Base-by-base conservation (phyloP, 1,284 basidiomycete genomes). In the Moniliophthora roreri region DNA sequence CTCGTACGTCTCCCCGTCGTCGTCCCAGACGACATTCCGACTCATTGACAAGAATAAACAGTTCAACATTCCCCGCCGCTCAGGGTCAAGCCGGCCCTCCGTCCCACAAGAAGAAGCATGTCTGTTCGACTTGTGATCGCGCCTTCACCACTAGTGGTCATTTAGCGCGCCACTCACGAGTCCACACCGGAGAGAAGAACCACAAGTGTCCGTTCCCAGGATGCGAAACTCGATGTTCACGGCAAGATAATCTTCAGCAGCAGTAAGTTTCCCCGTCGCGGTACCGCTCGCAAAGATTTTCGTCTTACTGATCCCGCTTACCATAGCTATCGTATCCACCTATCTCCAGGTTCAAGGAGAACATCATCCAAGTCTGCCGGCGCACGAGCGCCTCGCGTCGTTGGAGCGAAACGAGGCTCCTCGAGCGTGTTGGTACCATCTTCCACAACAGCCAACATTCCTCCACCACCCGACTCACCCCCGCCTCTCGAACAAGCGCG, bases 61-160 rank as follows among this genome's bases (percentile, higher is more conserved):
- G 20, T 35, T 42, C 51, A 23, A 35, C 38, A 40, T 63, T 47
- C 53, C 63, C 35, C 56, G 65, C 58, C n/a, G 54, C 35, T 50
- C 59, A 50, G 49, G 52, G 53, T 40, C 55, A 54, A 21, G 44
- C 32, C 47, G 44, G 58, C 10, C 51, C 60, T 6, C 55, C 63
- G 10, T 44, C 63, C 26, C 45, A 63, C 21, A 82, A 81, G 69
- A 82, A 81, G 70, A 82, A 80, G 58, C 86, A 89, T 59, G 69
- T 84, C 23, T 89, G 87, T 63, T 60, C 69, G 2, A 83, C 79
- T 6, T 89, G 87, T 63, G 81, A 85, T 10, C 81, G 85, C 50
- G 79, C 81, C 1, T 93, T 93, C 69, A 90, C 88, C 50, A 93
- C 91, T 40, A 87, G 84, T 61, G 91, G 91, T 32, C 91, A 93